These are phyloP conservation scores for Hymenochaete sp. DNA, from an alignment of 1,284 basidiomycete species.

Conservation along the genomic window DNA sequence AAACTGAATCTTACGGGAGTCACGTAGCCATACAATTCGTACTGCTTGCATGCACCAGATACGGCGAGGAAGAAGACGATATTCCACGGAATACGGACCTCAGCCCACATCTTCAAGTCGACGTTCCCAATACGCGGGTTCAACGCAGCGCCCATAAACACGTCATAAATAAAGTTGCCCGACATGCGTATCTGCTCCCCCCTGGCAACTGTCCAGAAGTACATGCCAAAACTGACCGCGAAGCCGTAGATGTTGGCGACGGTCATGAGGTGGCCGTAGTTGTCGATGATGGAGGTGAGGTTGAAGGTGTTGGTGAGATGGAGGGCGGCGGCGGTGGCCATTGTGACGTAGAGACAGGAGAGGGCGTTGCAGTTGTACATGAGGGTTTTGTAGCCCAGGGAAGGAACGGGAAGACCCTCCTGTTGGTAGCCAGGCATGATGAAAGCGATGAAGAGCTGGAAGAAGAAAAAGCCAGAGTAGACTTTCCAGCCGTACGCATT, in stretches of 20 bases:
- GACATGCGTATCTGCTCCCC: conserved; percentile 86
- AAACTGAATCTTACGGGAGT: conserved; percentile 55
- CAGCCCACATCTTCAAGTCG: conserved; percentile 99
- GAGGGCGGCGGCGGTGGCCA: conserved; percentile 67
- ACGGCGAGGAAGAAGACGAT: conserved; percentile 91
- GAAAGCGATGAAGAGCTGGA: conserved; percentile 86
- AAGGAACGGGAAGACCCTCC: conserved; percentile 90
- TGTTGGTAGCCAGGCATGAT: conserved; percentile 90
- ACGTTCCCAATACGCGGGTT: conserved; percentile 92
- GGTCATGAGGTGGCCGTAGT: conserved; percentile 95
- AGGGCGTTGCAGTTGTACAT: conserved; percentile 97
- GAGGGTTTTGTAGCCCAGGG: conserved; percentile 84
- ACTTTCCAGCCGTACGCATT: conserved; percentile 82
- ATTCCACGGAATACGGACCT: conserved; percentile 97
- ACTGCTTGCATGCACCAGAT: conserved; percentile 93
- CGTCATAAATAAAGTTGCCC: conserved; percentile 88
- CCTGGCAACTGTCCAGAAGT: conserved; percentile 70
- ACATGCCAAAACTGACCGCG: conserved; percentile 69
- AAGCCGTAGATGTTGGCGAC: conserved; percentile 93
- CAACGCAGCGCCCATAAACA: conserved; percentile 92
- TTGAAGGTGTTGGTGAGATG: conserved; percentile 84
- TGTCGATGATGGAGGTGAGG: conserved; percentile 91
- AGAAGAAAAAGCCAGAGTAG: conserved; percentile 83
- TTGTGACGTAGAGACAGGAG: conserved; percentile 78
- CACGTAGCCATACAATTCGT: conserved; percentile 86